phyloP scores from a whole-genome alignment of 805 yeast species.

The Scheffersomyces amazonensis region DNA sequence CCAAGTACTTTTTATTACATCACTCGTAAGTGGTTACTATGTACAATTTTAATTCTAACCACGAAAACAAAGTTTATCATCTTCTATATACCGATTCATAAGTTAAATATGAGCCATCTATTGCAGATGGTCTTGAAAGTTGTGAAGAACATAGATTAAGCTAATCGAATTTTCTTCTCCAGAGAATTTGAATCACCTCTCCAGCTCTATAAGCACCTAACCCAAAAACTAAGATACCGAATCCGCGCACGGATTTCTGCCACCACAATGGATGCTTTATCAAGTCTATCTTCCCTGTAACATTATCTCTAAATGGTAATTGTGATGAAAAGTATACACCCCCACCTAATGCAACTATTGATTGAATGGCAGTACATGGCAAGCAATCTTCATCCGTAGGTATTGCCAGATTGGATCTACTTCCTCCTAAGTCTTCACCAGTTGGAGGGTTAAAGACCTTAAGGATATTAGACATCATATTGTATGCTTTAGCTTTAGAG shows the following conservation, averaged over 20 bases:
- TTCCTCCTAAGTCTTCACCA: slow-evolving; percentile 15
- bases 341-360: slow-evolving; percentile 27
- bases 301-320: slow-evolving; percentile 25
- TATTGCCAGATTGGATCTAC: not conserved
- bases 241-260: slow-evolving; percentile 30
- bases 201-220: slow-evolving; percentile 35
- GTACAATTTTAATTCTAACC: too few species aligned
- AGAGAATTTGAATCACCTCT: slow-evolving; percentile 24
- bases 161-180: slow-evolving; percentile 6
- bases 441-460: slow-evolving; percentile 36
- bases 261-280: slow-evolving; percentile 39
- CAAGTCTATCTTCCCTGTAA: slow-evolving; percentile 28
- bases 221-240: slow-evolving; percentile 32
- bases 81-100: too few species aligned
- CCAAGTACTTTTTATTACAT: too few species aligned
- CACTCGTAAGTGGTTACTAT: too few species aligned
- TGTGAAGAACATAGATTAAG: too few species aligned
- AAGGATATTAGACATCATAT: slow-evolving; percentile 28
- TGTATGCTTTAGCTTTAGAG: too few species aligned
- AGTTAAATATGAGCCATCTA: too few species aligned
- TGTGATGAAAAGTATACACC: slow-evolving; percentile 30
- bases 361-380: slow-evolving; percentile 38
- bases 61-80: too few species aligned
- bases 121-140: too few species aligned
- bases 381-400: slow-evolving; percentile 23